Percentiles rank a stretch among this genome's conserved stretches.
Conservation (phyloP, 2,329 filamentous ascomycete species). For the Cordyceps cateniannulata region DNA sequence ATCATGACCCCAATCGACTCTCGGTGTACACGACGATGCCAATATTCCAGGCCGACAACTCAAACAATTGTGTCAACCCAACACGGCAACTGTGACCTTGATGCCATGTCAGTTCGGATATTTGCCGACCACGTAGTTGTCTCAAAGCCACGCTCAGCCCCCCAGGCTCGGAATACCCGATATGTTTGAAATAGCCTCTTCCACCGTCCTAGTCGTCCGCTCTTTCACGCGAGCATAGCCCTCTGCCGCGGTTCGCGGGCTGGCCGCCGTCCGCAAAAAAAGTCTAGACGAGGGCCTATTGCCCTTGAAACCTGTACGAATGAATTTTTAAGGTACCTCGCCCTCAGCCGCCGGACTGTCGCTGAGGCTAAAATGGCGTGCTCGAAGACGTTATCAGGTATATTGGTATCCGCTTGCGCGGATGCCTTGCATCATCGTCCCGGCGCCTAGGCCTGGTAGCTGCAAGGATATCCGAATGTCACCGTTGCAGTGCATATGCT, state of each 20-base stretch:
- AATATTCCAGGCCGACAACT: not conserved
- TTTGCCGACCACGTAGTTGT: not conserved
- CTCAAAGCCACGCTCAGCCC: not conserved
- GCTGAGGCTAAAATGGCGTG: slow-evolving; percentile 5
- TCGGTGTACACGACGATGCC: not conserved
- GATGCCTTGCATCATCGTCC: not conserved
- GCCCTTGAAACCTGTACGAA: not conserved
- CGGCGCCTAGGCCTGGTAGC: not conserved
- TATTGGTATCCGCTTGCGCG: not conserved
- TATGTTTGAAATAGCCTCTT: not conserved
- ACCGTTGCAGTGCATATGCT: not conserved
- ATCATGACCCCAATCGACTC: not conserved
- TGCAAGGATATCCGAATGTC: not conserved
- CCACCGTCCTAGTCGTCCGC: not conserved
- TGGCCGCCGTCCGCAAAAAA: not conserved
- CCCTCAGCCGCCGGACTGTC: not conserved
- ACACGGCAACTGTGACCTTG: not conserved
- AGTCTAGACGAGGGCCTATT: not conserved
- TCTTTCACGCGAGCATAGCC: not conserved
- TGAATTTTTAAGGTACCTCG: slow-evolving; percentile 1
- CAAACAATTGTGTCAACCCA: not conserved
- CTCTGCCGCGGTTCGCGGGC: not conserved
- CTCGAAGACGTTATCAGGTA: not conserved
- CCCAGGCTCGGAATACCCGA: not conserved
- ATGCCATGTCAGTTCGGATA: not conserved